Conservation (phyloP, 2,329 filamentous ascomycete genomes). For the Thelonectria blattea region DNA sequence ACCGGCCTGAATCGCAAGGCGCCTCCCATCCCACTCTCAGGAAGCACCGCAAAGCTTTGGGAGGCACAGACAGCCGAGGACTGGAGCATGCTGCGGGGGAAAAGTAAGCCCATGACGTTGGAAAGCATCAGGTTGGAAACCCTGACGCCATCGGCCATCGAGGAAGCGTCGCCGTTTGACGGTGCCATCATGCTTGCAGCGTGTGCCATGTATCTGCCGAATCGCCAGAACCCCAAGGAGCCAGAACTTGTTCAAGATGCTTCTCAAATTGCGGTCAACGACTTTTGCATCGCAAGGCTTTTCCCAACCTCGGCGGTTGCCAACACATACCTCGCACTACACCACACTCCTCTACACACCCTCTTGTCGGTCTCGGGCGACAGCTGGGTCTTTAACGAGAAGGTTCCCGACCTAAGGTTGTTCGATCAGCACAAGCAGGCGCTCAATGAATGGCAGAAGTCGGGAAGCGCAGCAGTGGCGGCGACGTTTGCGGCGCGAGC, state of each 20-base stretch:
- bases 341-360: slow-evolving; percentile 63
- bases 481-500: slow-evolving; percentile 58
- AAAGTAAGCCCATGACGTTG: slow-evolving; percentile 35
- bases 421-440: slow-evolving; percentile 56
- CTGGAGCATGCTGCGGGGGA: slow-evolving; percentile 51
- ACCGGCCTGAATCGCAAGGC: slow-evolving; percentile 47
- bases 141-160: slow-evolving; percentile 46
- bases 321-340: slow-evolving; percentile 62
- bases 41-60: slow-evolving; percentile 55
- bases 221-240: slow-evolving; percentile 39
- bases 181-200: slow-evolving; percentile 48
- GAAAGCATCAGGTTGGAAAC: slow-evolving; percentile 41
- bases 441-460: slow-evolving; percentile 54
- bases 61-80: slow-evolving; percentile 50
- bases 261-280: slow-evolving; percentile 31
- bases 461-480: slow-evolving; percentile 53
- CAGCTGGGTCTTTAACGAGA: slow-evolving; percentile 63
- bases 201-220: slow-evolving; percentile 47
- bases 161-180: slow-evolving; percentile 47
- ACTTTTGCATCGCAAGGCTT: slow-evolving; percentile 44
- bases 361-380: slow-evolving; percentile 64
- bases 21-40: slow-evolving; percentile 55
- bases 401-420: slow-evolving; percentile 51
- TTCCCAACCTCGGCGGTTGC: slow-evolving; percentile 54
- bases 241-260: slow-evolving; percentile 35